These are phyloP conservation scores for Colletotrichum horii DNA, from an alignment of 2,329 filamentous ascomycete genomes.

Conservation along the genomic window DNA sequence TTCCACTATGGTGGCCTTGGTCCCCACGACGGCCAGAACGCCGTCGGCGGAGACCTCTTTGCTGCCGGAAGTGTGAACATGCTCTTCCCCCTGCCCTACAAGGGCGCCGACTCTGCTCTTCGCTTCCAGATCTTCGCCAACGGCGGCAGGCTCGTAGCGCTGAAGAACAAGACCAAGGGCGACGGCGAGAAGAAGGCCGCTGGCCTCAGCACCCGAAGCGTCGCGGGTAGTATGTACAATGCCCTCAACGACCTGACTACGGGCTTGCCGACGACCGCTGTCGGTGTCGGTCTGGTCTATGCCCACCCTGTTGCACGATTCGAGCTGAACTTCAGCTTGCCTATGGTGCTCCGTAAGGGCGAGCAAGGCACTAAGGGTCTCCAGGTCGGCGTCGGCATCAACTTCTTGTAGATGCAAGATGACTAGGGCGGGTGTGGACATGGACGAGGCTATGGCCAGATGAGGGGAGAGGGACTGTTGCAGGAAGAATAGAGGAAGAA, in stretches of 20 bases:
- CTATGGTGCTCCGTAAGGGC: slow-evolving; percentile 78
- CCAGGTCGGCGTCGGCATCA: slow-evolving; percentile 95
- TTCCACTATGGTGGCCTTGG: slow-evolving; percentile 91
- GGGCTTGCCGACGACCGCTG: slow-evolving; percentile 83
- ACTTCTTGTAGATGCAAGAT: slow-evolving; percentile 73
- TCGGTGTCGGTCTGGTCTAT: slow-evolving; percentile 90
- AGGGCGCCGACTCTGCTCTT: slow-evolving; percentile 82
- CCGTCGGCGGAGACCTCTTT: slow-evolving; percentile 90
- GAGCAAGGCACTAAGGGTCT: slow-evolving; percentile 91
- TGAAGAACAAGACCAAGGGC: slow-evolving; percentile 64
- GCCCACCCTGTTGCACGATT: slow-evolving; percentile 93
- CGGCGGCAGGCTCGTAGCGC: slow-evolving; percentile 80
- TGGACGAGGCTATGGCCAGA: neutral
- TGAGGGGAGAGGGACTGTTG: neutral
- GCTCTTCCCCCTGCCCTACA: slow-evolving; percentile 81
- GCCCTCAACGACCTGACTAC: slow-evolving; percentile 75
- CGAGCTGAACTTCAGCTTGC: slow-evolving; percentile 93
- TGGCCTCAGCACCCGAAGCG: slow-evolving; percentile 45
- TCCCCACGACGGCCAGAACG: slow-evolving; percentile 83
- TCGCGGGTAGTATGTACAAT: slow-evolving; percentile 57
- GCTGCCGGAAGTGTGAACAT: slow-evolving; percentile 88
- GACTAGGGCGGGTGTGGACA: too few species aligned
- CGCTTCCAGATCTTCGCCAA: slow-evolving; percentile 92
- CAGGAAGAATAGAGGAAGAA: neutral
- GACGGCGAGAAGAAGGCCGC: slow-evolving; percentile 37